Conservation (phyloP, 805 yeast genomes). For the Yarrowia divulgata region DNA sequence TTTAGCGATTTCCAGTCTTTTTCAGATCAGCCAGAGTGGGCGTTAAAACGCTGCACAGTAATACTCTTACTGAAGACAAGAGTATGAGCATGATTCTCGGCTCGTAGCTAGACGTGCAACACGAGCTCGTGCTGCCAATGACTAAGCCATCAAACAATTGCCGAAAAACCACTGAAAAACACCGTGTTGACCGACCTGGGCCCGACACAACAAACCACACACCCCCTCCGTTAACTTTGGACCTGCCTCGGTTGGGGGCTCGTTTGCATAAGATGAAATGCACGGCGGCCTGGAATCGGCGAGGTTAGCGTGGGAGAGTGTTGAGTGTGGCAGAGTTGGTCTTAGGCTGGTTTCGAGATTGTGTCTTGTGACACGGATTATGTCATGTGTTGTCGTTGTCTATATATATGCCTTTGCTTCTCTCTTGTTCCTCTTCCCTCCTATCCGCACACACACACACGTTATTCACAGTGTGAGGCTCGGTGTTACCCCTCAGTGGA, state of each 20-base stretch:
- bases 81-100: too few species aligned
- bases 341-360: not conserved
- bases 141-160: too few species aligned
- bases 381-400: not conserved
- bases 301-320: not conserved
- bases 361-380: not conserved
- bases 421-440: not conserved
- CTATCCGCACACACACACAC: too few species aligned
- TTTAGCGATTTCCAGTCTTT: too few species aligned
- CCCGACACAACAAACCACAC: not conserved
- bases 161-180: not conserved
- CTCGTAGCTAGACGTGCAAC: too few species aligned
- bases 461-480: too few species aligned
- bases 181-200: not conserved
- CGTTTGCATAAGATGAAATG: slow-evolving; percentile 37
- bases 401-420: not conserved
- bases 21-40: too few species aligned
- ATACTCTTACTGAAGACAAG: too few species aligned
- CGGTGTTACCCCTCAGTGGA: slow-evolving; percentile 28
- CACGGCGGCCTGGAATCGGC: slow-evolving; percentile 29
- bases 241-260: slow-evolving; percentile 38
- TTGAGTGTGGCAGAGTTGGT: too few species aligned
- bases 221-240: slow-evolving; percentile 16
- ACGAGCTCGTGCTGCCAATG: too few species aligned
- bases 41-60: too few species aligned